These are phyloP conservation scores for Metarhizium robertsii DNA, from an alignment of 2,329 filamentous ascomycete genomes.

Conservation along the genomic window DNA sequence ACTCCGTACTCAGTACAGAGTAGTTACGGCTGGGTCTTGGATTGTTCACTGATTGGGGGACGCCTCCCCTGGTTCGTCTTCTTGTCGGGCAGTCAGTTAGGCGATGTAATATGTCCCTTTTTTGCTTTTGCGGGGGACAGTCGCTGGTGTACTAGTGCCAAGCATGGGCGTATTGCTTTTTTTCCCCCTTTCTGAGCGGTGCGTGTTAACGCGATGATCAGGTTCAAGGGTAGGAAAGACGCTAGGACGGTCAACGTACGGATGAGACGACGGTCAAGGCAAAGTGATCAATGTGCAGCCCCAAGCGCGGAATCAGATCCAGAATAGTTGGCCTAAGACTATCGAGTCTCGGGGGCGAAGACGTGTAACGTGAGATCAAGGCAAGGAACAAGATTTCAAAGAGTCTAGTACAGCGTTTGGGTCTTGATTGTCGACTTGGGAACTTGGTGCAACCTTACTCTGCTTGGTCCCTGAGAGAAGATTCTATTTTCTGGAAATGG, in stretches of 20 bases:
- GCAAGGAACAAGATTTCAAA: neutral
- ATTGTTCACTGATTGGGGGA: neutral
- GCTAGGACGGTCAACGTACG: neutral
- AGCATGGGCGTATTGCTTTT: neutral
- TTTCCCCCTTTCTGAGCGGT: neutral
- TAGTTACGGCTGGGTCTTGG: neutral
- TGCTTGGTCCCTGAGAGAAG: neutral
- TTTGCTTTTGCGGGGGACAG: neutral
- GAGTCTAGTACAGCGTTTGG: neutral
- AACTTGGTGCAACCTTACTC: neutral
- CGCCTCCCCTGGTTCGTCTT: neutral
- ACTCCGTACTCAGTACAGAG: neutral
- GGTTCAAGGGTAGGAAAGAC: neutral
- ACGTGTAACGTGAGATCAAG: neutral
- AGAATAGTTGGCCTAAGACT: neutral
- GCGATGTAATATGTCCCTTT: neutral
- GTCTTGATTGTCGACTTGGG: neutral
- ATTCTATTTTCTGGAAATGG: neutral
- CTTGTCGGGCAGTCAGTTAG: neutral
- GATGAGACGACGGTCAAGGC: neutral
- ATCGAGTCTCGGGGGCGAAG: neutral
- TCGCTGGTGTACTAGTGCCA: neutral
- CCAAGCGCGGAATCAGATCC: neutral
- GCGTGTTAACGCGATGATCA: neutral
- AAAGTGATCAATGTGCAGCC: neutral